A percentile compares a stretch with the other conserved stretches of the same genome.
These are phyloP conservation scores for Mesostigma viride DNA, from an alignment of 139 green algal genomes.

Conservation along the genomic window DNA sequence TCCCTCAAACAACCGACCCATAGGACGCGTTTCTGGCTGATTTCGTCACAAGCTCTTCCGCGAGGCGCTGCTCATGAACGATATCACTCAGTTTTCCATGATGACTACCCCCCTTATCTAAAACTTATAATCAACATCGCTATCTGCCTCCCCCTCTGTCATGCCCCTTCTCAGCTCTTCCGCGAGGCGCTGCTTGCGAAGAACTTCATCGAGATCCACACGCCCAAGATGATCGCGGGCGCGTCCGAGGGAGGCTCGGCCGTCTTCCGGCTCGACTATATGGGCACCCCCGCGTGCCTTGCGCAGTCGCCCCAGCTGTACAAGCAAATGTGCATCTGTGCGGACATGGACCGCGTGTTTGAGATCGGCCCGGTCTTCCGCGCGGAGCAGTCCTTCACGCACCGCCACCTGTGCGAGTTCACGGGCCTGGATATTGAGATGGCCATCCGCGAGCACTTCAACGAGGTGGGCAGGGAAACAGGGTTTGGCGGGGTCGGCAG, in stretches of 20 bases:
- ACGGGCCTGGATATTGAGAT: constrained; percentile 98
- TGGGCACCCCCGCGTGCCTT: constrained; percentile 80
- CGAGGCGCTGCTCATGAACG: constrained; percentile 51
- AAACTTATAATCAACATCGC: too few relatives aligned
- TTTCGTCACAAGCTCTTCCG: too few relatives aligned
- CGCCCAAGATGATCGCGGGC: constrained; percentile 74
- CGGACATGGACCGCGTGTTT: constrained; percentile 84
- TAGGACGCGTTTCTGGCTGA: too few relatives aligned
- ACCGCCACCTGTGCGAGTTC: constrained; percentile 98
- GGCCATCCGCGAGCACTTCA: constrained; percentile 92
- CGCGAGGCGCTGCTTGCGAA: constrained; percentile 53
- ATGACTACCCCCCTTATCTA: too few relatives aligned
- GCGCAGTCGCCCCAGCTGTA: constrained; percentile 91
- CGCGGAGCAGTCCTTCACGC: constrained; percentile 88
- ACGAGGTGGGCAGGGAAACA: constrained; percentile 49
- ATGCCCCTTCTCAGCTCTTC: constrained; percentile 67
- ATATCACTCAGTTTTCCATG: constrained; percentile 93
- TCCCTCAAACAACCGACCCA: too few relatives aligned
- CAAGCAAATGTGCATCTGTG: constrained; percentile 96
- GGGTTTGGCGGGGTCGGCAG: too few relatives aligned
- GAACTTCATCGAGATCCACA: constrained; percentile 93
- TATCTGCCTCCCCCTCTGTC: too few relatives aligned
- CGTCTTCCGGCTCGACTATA: constrained; percentile 93
- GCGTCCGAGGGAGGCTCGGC: constrained; percentile 76
- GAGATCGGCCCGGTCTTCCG: constrained; percentile 95